A percentile compares a stretch with the other conserved stretches of the same genome.
Conservation (phyloP, 352 stramenopile species). For the Phytopythium aichiense region DNA sequence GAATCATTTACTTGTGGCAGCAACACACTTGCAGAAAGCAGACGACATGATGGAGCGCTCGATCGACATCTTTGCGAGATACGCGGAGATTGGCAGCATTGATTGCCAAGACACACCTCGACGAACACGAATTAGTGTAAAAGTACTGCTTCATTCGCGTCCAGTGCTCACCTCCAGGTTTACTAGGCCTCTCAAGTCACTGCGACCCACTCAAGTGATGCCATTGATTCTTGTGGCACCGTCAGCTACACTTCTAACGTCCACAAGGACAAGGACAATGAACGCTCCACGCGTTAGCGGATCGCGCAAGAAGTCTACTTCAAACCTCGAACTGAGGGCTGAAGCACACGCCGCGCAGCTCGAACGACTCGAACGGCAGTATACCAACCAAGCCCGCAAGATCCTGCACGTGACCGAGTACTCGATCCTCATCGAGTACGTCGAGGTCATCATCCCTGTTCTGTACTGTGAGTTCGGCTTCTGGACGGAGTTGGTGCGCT, state of each 20-base stretch:
- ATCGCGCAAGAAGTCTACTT: neutral
- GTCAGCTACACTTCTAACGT: neutral
- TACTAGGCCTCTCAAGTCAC: neutral
- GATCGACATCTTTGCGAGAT: neutral
- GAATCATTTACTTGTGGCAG: neutral
- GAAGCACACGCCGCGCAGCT: neutral
- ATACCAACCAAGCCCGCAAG: conserved; percentile 16
- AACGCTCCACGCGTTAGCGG: neutral
- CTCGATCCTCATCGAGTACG: conserved; percentile 15
- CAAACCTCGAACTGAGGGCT: neutral
- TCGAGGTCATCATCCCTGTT: neutral
- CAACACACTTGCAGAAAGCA: neutral
- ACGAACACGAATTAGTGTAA: neutral
- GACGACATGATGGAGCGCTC: conserved; percentile 2
- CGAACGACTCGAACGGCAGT: conserved; percentile 11
- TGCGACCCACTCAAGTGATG: neutral
- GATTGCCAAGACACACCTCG: neutral
- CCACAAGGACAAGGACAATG: neutral
- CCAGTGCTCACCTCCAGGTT: neutral
- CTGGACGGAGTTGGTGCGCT: neutral
- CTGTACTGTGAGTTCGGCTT: neutral
- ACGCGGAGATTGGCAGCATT: neutral
- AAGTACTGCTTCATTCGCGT: neutral
- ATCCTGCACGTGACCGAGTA: conserved; percentile 28
- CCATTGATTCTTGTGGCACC: neutral